Evolutionary conservation across 176 grass and related monocot species (phyloP), one percentile per base, ranked within the genome.

Genomic region (Tillandsia fasciculata): DNA sequence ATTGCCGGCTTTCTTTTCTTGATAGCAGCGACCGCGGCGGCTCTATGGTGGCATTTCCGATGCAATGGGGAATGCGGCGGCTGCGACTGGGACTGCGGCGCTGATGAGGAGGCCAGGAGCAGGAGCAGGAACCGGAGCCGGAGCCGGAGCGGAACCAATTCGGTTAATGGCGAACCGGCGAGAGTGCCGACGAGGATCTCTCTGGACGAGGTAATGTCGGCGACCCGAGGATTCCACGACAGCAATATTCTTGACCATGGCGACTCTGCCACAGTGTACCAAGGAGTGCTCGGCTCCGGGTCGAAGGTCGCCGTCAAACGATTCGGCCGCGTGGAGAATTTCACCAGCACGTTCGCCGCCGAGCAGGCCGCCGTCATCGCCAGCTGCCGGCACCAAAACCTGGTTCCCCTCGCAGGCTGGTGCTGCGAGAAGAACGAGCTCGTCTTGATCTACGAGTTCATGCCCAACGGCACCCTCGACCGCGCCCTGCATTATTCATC

Each of bases 391-490:
- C 85, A 92, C 65, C 72, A 75, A 10, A 95, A 95, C 68, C 91
- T 95, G 0, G 81, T 95, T 52, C 76, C 75, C 0, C 81, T 95
- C 70, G 17, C 50, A 24, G 91, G 84, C 13, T 90, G 83, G 81
- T 85, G 81, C 51, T 59, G 70, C 52, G 74, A 88, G 17, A 72
- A 76, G 63, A 76, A 84, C 70, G 91, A 95, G 3, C 66, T 90
- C 26, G 75, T 90, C 66, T 80, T 95, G 64, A 87, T 82, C 65
- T 90, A 95, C 7, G 91, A 95, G 63, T 90, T 82, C 84, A 86
- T 95, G 83, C 91, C 91, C 59, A 95, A 90, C 48, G 91, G 91
- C 18, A 87, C 68, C 76, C 78, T 95, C 26, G 66, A 90, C 63
- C 10, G 42, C 9, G 83, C 78, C 33, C 74, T 90, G 51, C 88